A percentile compares a stretch with the other conserved stretches of the same genome.
These are phyloP conservation scores for Yamadazyma sp. DNA, from an alignment of 805 yeast genomes.

Conservation along the genomic window DNA sequence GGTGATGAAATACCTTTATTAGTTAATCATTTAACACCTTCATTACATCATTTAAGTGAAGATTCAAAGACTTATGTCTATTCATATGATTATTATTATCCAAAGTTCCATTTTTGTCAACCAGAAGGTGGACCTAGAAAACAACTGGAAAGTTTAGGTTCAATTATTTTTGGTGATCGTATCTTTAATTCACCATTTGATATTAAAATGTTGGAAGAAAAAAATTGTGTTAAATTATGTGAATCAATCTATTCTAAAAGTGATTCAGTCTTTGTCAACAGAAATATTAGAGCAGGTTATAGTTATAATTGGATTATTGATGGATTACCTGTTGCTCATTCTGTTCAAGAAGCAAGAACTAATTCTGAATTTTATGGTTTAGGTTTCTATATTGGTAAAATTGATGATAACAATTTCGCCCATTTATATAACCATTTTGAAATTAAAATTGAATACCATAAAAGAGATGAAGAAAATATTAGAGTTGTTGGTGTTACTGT, in stretches of 20 bases:
- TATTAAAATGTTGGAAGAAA: constrained; percentile 71
- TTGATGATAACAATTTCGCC: constrained; percentile 54
- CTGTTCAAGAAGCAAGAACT: constrained; percentile 55
- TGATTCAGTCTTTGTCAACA: constrained; percentile 73
- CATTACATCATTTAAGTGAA: constrained; percentile 39
- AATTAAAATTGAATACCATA: constrained; percentile 77
- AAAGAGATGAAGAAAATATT: constrained; percentile 59
- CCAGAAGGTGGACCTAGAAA: constrained; percentile 66
- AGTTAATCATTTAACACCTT: constrained; percentile 90
- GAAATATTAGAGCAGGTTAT: constrained; percentile 78
- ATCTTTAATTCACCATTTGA: constrained; percentile 90
- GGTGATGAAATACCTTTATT: constrained; percentile 73
- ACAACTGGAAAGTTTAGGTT: constrained; percentile 88
- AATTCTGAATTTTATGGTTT: constrained; percentile 64
- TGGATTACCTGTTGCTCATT: constrained; percentile 88
- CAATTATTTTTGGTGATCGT: constrained; percentile 93
- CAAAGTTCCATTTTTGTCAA: constrained; percentile 76
- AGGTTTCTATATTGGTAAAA: constrained; percentile 77
- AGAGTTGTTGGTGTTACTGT: constrained; percentile 92
- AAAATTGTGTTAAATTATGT: constrained; percentile 70
- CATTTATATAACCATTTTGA: constrained; percentile 80
- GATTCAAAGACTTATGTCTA: constrained; percentile 54
- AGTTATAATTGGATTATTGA: constrained; percentile 91
- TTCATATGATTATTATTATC: constrained; percentile 81
- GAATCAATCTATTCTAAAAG: constrained; percentile 52